Evolutionary conservation across 331 rosid species (phyloP).

Genomic region (Telfairia occidentalis): DNA sequence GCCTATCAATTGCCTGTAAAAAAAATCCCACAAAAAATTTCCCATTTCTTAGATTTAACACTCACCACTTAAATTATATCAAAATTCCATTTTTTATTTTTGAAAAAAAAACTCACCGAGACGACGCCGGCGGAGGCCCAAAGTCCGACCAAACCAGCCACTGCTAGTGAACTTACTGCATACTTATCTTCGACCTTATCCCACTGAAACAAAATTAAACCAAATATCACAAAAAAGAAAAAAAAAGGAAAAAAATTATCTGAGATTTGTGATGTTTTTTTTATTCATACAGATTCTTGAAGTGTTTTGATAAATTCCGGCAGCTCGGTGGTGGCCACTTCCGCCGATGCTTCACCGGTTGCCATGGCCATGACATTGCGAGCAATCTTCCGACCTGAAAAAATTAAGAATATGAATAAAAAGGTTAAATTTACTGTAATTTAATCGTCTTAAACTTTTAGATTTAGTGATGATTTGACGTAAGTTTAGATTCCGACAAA

Average conservation of each 20-base stretch:
- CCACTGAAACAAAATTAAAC: slow-evolving; percentile 34
- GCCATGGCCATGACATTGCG: slow-evolving; percentile 84
- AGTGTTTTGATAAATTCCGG: slow-evolving; percentile 56
- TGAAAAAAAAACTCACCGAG: slow-evolving; percentile 26
- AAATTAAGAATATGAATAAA: not conserved
- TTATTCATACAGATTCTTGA: slow-evolving; percentile 51
- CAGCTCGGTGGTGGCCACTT: slow-evolving; percentile 44
- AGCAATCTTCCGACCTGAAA: slow-evolving; percentile 55
- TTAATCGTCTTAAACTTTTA: not conserved
- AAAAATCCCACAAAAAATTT: not conserved
- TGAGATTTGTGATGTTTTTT: not conserved
- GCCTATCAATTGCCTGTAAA: slow-evolving; percentile 81
- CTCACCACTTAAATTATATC: not conserved
- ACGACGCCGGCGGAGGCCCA: slow-evolving; percentile 68
- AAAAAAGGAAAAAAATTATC: not conserved
- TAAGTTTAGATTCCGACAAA: not conserved
- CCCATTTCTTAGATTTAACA: not conserved
- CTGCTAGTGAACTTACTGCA: slow-evolving; percentile 60
- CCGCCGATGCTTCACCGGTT: slow-evolving; percentile 81
- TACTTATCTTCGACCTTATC: slow-evolving; percentile 86
- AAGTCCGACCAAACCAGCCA: slow-evolving; percentile 46
- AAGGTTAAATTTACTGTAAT: not conserved
- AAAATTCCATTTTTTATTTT: no score
- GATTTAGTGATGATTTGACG: not conserved
- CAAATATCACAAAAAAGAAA: not conserved